Conservation (phyloP, 176 grass and related monocot genomes). For the Metroxylon sagu region DNA sequence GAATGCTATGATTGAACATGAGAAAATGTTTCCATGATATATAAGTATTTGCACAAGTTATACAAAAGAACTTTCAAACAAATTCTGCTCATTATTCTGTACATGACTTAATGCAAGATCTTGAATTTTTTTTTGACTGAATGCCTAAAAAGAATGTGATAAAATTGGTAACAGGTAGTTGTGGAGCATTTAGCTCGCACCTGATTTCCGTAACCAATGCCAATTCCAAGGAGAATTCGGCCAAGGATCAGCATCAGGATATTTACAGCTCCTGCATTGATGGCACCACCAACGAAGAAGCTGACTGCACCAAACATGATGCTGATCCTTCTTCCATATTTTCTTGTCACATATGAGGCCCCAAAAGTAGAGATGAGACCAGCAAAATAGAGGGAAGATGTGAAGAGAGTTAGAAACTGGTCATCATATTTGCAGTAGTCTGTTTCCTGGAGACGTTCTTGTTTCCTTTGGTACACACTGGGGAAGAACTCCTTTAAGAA, state of each 20-base stretch:
- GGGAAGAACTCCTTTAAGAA: constrained; percentile 49
- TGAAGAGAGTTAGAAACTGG: constrained; percentile 53
- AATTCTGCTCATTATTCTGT: too few species aligned
- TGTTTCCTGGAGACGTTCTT: constrained; percentile 25
- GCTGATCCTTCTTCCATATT: too few species aligned
- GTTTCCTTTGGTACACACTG: constrained; percentile 29
- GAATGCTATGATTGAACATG: too few species aligned
- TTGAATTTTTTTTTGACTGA: too few species aligned
- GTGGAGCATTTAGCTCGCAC: neutral
- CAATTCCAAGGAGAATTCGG: constrained; percentile 44
- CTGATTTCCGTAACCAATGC: constrained; percentile 60
- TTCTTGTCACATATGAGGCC: constrained; percentile 11
- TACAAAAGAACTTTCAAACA: too few species aligned
- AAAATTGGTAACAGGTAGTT: too few species aligned
- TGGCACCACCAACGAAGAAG: constrained; percentile 34
- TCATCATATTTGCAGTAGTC: constrained; percentile 70
- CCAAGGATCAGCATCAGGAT: constrained; percentile 54
- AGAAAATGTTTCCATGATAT: too few species aligned
- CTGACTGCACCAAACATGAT: too few species aligned
- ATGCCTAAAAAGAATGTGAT: too few species aligned
- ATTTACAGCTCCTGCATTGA: neutral
- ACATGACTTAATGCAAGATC: too few species aligned
- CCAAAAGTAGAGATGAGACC: constrained; percentile 40
- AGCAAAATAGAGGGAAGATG: constrained; percentile 59
- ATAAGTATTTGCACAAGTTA: too few species aligned